A percentile compares a stretch with the other conserved stretches of the same genome.
These are phyloP conservation scores for Ophiocytium majus DNA, from an alignment of 352 stramenopile genomes.

Conservation along the genomic window DNA sequence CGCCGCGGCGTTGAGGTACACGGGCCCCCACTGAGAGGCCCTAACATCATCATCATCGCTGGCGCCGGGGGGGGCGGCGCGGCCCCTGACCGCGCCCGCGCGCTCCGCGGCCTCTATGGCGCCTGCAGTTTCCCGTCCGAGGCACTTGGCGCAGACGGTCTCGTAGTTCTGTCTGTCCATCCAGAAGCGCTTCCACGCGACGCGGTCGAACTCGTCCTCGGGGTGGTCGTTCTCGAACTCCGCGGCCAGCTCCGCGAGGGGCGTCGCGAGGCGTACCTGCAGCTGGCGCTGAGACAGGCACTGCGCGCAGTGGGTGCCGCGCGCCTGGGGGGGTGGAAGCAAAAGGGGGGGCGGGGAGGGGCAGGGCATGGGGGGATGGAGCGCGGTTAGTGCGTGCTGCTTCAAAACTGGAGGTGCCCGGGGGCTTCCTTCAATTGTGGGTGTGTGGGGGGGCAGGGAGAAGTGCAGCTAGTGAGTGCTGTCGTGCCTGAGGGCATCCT, in stretches of 20 bases:
- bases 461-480: no score
- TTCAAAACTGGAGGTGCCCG: no score
- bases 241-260: conserved; percentile 83
- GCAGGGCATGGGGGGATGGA: not conserved
- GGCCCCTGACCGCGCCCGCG: conserved; percentile 12
- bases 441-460: no score
- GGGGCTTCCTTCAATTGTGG: no score
- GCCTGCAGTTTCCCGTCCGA: conserved; percentile 59
- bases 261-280: conserved; percentile 86
- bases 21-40: conserved; percentile 61
- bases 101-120: not conserved
- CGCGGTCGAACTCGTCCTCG: conserved; percentile 69
- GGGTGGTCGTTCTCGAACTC: conserved; percentile 78
- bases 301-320: conserved; percentile 87
- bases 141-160: conserved; percentile 87
- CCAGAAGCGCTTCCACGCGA: conserved; percentile 92
- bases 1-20: conserved; percentile 75
- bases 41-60: conserved; percentile 32
- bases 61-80: conserved; percentile 24
- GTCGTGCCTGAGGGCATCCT: no score
- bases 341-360: not conserved
- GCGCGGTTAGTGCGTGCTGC: not conserved
- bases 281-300: conserved; percentile 87
- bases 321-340: conserved; percentile 31
- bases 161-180: conserved; percentile 85